These are phyloP conservation scores for Aegilops tauschii DNA, from an alignment of 176 grass and related monocot species.

Conservation along the genomic window DNA sequence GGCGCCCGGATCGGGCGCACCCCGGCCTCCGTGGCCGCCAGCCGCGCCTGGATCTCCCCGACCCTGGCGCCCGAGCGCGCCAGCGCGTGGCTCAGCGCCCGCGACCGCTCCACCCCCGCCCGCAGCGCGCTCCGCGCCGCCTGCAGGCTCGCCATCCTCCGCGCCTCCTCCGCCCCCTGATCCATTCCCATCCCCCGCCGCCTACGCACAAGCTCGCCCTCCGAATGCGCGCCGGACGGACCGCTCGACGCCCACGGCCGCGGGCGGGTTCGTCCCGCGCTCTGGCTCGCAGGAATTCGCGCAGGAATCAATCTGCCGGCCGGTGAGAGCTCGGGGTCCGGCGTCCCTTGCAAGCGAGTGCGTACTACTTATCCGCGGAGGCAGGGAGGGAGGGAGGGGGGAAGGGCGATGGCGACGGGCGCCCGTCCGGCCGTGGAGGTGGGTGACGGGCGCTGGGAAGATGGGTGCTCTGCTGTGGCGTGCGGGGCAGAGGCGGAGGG, in stretches of 20 bases:
- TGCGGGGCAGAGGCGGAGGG: background rate
- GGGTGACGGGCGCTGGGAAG: conserved; percentile 30
- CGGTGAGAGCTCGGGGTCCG: background rate
- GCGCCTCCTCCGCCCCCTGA: background rate
- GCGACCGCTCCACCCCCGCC: conserved; percentile 44
- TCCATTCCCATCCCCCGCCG: background rate
- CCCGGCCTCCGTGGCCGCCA: conserved; percentile 47
- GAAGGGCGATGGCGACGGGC: background rate
- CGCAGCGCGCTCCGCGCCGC: conserved; percentile 49
- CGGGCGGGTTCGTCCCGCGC: too few species aligned
- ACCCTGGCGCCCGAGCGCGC: conserved; percentile 12
- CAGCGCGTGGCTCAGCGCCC: conserved; percentile 35
- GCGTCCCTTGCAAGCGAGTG: background rate
- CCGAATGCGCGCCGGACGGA: background rate
- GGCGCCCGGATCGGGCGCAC: conserved; percentile 75
- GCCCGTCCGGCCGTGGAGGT: background rate
- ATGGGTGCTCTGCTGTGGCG: background rate
- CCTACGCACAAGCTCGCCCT: background rate
- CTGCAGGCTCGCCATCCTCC: conserved; percentile 33
- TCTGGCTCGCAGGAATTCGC: background rate
- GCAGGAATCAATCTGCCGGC: background rate
- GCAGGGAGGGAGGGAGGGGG: background rate
- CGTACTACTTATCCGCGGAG: background rate
- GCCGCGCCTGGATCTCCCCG: conserved; percentile 55
- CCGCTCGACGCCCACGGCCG: too few species aligned